These are phyloP conservation scores for Millerozyma acaciae DNA, from an alignment of 805 yeast genomes.

Conservation along the genomic window DNA sequence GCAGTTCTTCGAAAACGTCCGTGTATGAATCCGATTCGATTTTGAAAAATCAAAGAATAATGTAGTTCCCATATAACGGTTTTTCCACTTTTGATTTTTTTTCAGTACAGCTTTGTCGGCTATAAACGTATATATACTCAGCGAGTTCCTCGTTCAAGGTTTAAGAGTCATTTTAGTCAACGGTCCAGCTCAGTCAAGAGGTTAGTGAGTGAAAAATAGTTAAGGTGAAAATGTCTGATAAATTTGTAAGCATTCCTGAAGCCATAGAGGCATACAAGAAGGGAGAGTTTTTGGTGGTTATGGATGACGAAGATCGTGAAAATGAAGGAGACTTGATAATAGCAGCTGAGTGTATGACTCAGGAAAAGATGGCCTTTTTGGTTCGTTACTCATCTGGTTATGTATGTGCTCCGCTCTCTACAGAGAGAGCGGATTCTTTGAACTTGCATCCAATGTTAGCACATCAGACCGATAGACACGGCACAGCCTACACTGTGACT, in stretches of 20 bases:
- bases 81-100: too few species aligned
- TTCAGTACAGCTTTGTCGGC: too few species aligned
- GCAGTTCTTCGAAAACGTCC: too few species aligned
- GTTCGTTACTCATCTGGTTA: conserved; percentile 87
- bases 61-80: too few species aligned
- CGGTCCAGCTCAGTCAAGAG: too few species aligned
- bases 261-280: conserved; percentile 69
- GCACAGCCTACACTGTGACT: conserved; percentile 94
- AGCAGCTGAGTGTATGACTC: conserved; percentile 80
- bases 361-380: conserved; percentile 88
- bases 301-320: conserved; percentile 95
- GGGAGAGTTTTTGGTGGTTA: conserved; percentile 87
- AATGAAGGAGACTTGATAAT: conserved; percentile 96
- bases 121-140: too few species aligned
- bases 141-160: too few species aligned
- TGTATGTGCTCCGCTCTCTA: conserved; percentile 85
- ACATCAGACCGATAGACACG: conserved; percentile 73
- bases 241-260: conserved; percentile 57
- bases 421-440: conserved; percentile 72
- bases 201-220: too few species aligned
- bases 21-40: too few species aligned
- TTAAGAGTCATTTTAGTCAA: too few species aligned
- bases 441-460: conserved; percentile 76
- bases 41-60: too few species aligned
- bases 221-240: conserved; percentile 8